These are phyloP conservation scores for Tricholoma flavovirens DNA, from an alignment of 768 basidiomycete genomes.

Conservation along the genomic window DNA sequence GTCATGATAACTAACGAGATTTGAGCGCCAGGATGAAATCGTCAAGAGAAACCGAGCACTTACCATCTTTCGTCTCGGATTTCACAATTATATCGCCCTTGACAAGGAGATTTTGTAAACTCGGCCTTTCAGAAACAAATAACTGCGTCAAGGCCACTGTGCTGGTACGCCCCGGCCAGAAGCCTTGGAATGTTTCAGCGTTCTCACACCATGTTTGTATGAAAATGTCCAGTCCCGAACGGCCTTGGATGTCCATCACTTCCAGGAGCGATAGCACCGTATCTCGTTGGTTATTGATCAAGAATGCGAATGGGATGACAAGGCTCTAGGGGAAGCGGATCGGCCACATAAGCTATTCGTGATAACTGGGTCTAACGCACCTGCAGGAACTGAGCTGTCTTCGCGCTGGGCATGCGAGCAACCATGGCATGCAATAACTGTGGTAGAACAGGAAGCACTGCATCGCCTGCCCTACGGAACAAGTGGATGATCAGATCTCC, in stretches of 20 bases:
- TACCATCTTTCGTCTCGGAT: slow-evolving; percentile 75
- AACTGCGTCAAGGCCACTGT: slow-evolving; percentile 76
- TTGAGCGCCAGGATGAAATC: slow-evolving; percentile 15
- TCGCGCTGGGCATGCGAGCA: slow-evolving; percentile 71
- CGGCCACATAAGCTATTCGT: background rate
- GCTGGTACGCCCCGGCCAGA: slow-evolving; percentile 87
- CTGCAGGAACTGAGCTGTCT: slow-evolving; percentile 90
- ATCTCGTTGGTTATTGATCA: slow-evolving; percentile 83
- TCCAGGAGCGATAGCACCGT: slow-evolving; percentile 76
- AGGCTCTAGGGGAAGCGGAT: slow-evolving; percentile 52
- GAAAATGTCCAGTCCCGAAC: slow-evolving; percentile 78
- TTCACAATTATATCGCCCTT: slow-evolving; percentile 91
- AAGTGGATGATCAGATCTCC: slow-evolving; percentile 95
- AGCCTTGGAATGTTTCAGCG: slow-evolving; percentile 89
- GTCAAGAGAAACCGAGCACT: slow-evolving; percentile 23
- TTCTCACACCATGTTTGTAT: slow-evolving; percentile 94
- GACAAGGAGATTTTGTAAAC: slow-evolving; percentile 63
- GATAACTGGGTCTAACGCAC: slow-evolving; percentile 30
- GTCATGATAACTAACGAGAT: slow-evolving; percentile 85
- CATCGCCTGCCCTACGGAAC: slow-evolving; percentile 74
- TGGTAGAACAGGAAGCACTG: slow-evolving; percentile 80
- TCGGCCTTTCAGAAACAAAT: slow-evolving; percentile 58
- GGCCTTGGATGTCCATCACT: slow-evolving; percentile 50
- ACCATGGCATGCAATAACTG: slow-evolving; percentile 84
- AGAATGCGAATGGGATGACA: slow-evolving; percentile 88